Evolutionary conservation across 441 rosid genomes (phyloP), one percentile per base, ranked within the genome.

Genomic region (Dalechampia spathulata): DNA sequence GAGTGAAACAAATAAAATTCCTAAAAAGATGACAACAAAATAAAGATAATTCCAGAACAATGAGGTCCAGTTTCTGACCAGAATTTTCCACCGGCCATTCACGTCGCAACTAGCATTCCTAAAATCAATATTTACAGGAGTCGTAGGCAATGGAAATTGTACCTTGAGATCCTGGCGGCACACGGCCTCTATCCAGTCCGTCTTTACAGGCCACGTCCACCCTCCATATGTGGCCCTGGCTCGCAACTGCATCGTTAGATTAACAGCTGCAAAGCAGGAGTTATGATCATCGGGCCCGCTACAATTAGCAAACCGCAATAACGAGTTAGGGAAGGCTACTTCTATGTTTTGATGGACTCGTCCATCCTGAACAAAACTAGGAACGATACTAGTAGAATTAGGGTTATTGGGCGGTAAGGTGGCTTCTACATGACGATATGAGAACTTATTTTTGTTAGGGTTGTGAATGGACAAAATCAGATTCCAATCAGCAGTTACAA

Each of bases 121-220:
- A 10, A 37, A 42, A n/a, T 28, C 59, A 34, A 44, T 10, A 14
- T 13, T 7, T 0, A 13, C 6, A 9, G 5, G 43, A 0, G 12
- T 32, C n/a, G 23, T 14, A 1, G n/a, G 16, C 1, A 22, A 27
- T 16, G 63, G 20, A 19, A 39, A 39, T 11, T 41, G 52, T 4
- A 43, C 44, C 45, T 34, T 34, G 7, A 34, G 27, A 11, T 44
- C 41, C 1, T 38, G 44, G 7, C 42, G 21, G 12, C 49, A 62
- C 39, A 40, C 14, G 16, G 48, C 53, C 39, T 14, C 16, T 2
- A 62, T 19, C 19, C 25, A 34, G 15, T 62, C 66, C 32, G 16
- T 45, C 17, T 53, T 12, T 3, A 20, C 47, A 2, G 60, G 66
- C 66, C 66, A 62, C 34, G 66, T 62, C 66, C 66, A 54, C 30